These are phyloP conservation scores for Neofusicoccum cordaticola DNA, from an alignment of 2,329 filamentous ascomycete species.

Conservation along the genomic window DNA sequence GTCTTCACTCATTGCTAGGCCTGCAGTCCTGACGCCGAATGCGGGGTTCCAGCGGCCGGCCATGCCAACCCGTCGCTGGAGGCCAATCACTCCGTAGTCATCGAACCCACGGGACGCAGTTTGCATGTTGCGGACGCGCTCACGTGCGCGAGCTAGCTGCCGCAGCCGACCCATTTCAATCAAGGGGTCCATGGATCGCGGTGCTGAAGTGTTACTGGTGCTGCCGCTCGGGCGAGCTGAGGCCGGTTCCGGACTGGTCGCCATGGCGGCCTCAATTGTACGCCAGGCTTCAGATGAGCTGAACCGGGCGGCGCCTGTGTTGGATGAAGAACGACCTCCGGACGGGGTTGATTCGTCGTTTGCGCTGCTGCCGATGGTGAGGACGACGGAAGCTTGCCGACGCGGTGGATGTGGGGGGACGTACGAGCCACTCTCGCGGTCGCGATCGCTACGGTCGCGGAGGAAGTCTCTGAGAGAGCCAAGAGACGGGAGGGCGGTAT, in stretches of 20 bases:
- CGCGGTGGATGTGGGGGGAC: conserved; percentile 27
- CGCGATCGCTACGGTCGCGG: conserved; percentile 14
- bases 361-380: conserved; percentile 24
- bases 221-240: not conserved
- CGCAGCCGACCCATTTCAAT: conserved; percentile 34
- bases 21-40: conserved; percentile 45
- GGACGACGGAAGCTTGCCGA: conserved; percentile 40
- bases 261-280: conserved; percentile 48
- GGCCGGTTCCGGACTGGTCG: conserved; percentile 31
- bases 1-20: conserved; percentile 49
- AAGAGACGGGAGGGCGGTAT: conserved; percentile 13
- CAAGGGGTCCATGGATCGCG: conserved; percentile 24
- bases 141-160: conserved; percentile 36
- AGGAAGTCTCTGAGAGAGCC: conserved; percentile 20
- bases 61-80: conserved; percentile 1
- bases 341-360: conserved; percentile 29
- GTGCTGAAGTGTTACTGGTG: conserved; percentile 1
- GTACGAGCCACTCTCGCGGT: conserved; percentile 10
- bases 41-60: conserved; percentile 21
- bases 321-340: conserved; percentile 7
- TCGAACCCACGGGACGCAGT: conserved; percentile 1
- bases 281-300: conserved; percentile 45
- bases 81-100: conserved; percentile 13
- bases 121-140: conserved; percentile 34
- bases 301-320: conserved; percentile 24